Conservation (phyloP, 768 basidiomycete species). For the Panus rudis region DNA sequence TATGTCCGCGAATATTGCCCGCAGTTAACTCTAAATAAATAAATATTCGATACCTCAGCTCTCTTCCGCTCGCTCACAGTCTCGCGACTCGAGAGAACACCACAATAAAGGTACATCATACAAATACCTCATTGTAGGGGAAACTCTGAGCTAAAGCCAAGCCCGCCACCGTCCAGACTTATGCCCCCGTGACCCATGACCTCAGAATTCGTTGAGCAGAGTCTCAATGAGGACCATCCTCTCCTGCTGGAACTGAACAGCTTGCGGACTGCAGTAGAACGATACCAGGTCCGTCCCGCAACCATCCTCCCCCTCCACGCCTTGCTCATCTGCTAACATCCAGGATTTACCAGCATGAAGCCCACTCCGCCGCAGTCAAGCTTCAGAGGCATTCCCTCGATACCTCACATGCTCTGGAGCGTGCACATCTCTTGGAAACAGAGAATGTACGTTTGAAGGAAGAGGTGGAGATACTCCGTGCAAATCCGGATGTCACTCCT, state of each 20-base stretch:
- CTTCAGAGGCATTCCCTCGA: constrained; percentile 59
- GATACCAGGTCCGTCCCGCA: constrained; percentile 28
- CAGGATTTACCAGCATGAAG: constrained; percentile 52
- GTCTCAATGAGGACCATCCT: constrained; percentile 29
- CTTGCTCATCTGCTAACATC: constrained; percentile 19
- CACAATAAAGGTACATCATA: too few species aligned
- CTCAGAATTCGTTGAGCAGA: too few species aligned
- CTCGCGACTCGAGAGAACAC: too few species aligned
- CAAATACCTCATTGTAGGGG: too few species aligned
- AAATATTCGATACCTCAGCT: too few species aligned
- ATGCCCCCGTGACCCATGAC: constrained; percentile 4
- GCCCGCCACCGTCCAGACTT: too few species aligned
- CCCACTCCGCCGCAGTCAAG: constrained; percentile 56
- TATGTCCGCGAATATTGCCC: too few species aligned
- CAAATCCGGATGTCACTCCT: constrained; percentile 38
- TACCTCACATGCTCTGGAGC: constrained; percentile 40
- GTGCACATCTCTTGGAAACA: constrained; percentile 41
- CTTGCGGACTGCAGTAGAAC: constrained; percentile 26
- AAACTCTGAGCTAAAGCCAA: too few species aligned
- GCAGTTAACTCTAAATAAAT: too few species aligned
- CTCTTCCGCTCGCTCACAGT: too few species aligned
- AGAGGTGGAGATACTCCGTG: constrained; percentile 51
- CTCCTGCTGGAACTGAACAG: constrained; percentile 30
- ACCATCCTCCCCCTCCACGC: constrained; percentile 1
- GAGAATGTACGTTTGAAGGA: constrained; percentile 52